phyloP scores from a whole-genome alignment of 1,284 basidiomycete species.

The Ceratobasidium sp. region DNA sequence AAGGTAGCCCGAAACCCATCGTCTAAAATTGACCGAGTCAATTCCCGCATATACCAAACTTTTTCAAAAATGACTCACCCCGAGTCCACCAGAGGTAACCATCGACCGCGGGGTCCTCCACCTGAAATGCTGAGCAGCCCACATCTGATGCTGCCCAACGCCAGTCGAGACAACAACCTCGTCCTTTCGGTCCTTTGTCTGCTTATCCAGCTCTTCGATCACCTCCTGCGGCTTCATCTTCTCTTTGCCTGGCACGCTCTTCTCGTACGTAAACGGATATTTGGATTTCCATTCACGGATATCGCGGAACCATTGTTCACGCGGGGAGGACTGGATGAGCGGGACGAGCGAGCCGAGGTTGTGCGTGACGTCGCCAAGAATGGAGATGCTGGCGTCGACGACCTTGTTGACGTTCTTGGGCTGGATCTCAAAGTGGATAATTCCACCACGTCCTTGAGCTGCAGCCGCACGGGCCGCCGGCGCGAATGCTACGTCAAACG shows the following conservation, averaged over 20 bases:
- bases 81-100: conserved; percentile 97
- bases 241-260: conserved; percentile 68
- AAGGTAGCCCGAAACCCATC: conserved; percentile 97
- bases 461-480: conserved; percentile 92
- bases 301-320: conserved; percentile 83
- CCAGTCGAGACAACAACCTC: conserved; percentile 92
- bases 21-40: conserved; percentile 63
- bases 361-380: conserved; percentile 91
- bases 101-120: conserved; percentile 90
- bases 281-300: conserved; percentile 87
- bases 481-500: conserved; percentile 70
- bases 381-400: conserved; percentile 91
- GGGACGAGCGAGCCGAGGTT: conserved; percentile 87
- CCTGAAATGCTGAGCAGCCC: conserved; percentile 95
- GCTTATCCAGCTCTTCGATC: conserved; percentile 88
- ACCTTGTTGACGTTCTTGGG: conserved; percentile 99
- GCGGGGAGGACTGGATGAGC: conserved; percentile 71
- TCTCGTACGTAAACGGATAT: conserved; percentile 91
- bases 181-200: conserved; percentile 81
- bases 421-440: conserved; percentile 99
- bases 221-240: conserved; percentile 97
- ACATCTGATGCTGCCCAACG: conserved; percentile 99
- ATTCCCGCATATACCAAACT: conserved; percentile 10
- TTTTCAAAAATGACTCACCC: conserved; percentile 64
- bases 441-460: conserved; percentile 86